Base-by-base conservation (phyloP, 1,284 basidiomycete genomes). In the Malassezia brasiliensis region DNA sequence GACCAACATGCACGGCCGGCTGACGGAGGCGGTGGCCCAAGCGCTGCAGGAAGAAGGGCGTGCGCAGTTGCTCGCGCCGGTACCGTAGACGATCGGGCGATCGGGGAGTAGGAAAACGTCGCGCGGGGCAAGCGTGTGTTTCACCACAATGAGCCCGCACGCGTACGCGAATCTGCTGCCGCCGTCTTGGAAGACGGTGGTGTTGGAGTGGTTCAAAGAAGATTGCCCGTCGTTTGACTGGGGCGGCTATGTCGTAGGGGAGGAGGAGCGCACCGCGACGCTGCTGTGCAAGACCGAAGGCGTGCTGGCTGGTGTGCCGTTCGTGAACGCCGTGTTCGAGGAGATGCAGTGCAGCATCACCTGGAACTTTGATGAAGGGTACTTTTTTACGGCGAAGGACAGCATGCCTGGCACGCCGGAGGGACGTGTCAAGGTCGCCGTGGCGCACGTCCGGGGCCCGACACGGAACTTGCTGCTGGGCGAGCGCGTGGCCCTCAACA, bases 151-250 rank as follows among this genome's bases (percentile, higher is more conserved):
- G 42, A 28, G 22, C 20, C 9, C n/a, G 25, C 42, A 15, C 8
- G 1, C 55, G 14, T 71, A 63, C 35, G 57, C 62, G 15, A 60
- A 66, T 49, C 63, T 72, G 10, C 62, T 72, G 2, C 72, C 69
- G 0, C 69, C 68, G 2, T 65, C 65, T 7, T 72, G 68, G 67
- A 90, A 86, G 74, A 69, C 81, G 1, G 84, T 87, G 64, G 82
- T 98, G 50, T 78, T 81, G 2, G 78, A 76, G 15, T 98, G 93
- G 94, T 82, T 94, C 17, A 82, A 83, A 14, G 93, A 98, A 77
- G 93, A 98, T 75, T 88, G 86, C 0, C 94, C 93, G 1, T 90
- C 88, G 1, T 96, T 96, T 68, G 93, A 99, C 77, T 96, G 90
- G 74, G 93, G 87, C 35, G 94, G 94, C 2, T 96, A 87, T 72